Evolutionary conservation across 2,329 filamentous ascomycete genomes (phyloP), one percentile per base, ranked within the genome.

Genomic region (Trichoderma sp.): DNA sequence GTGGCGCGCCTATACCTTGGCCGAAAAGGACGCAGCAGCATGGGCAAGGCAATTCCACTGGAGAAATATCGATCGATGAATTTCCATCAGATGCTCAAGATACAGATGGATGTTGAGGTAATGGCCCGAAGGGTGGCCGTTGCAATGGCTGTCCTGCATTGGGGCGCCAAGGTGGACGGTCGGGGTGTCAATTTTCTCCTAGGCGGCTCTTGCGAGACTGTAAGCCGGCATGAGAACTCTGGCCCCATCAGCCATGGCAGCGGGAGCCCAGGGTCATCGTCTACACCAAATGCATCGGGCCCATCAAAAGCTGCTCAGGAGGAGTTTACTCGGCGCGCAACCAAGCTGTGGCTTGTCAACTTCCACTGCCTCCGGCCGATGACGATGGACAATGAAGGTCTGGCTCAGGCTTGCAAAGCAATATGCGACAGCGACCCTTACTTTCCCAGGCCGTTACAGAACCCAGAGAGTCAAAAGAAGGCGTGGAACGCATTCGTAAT

Each of bases 121-220:
- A 64, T 74, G 1, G 71, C 72, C 17, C 21, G 30, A 3, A 59
- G 51, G 1, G 74, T 77, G 69, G 75, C 65, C 0, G 52, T 67
- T 24, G 67, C 74, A 0, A 66, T 78, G 1, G 74, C 74, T 0
- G 47, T 74, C 1, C 69, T 78, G 68, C 75, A 77, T 50, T 78
- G 74, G 74, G 69, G 26, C 0, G 75, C 74, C 0, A 66, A 56
- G 10, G 71, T 68, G 0, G 74, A 78, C 26, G 76, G 70, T 0
- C 66, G 69, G 3, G 75, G 74, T 19, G 69, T 78, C 0, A 72
- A 78, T 48, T 77, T 77, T 55, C 73, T 72, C 1, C 58, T 77
- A 7, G 74, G 73, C 0, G 26, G 28, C 21, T 28, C 30, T 7
- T 58, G 43, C n/a, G 7, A 19, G 5, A 54, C 15, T 30, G 4